These are phyloP conservation scores for Phellinidium pouzarii DNA, from an alignment of 1,284 basidiomycete genomes.

Conservation along the genomic window DNA sequence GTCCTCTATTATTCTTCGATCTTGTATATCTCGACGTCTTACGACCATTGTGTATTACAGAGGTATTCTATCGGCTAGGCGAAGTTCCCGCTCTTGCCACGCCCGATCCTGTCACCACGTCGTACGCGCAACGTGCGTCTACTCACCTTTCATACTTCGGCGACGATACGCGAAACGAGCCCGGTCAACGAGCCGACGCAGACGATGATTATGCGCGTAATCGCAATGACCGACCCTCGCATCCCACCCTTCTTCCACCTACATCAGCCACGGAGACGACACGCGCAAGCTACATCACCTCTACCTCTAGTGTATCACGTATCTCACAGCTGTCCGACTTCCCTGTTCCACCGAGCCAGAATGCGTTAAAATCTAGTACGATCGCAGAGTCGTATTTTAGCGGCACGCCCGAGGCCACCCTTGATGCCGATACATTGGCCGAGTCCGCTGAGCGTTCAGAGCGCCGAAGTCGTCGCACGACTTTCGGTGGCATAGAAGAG, in stretches of 20 bases:
- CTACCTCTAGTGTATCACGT: conserved; percentile 47
- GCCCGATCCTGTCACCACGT: conserved; percentile 33
- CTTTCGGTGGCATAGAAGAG: conserved; percentile 28
- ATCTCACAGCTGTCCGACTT: conserved; percentile 74
- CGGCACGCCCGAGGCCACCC: conserved; percentile 19
- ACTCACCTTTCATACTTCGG: conserved; percentile 27
- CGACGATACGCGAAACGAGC: conserved; percentile 18
- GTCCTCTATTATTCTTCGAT: background rate
- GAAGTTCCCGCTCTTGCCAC: conserved; percentile 46
- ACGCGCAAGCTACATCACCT: conserved; percentile 63
- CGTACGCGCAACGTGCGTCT: conserved; percentile 37
- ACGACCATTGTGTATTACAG: conserved; percentile 18
- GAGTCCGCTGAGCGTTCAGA: conserved; percentile 6
- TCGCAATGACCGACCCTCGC: background rate
- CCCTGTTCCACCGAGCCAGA: conserved; percentile 46
- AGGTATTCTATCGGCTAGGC: conserved; percentile 46
- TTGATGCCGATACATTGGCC: conserved; percentile 8
- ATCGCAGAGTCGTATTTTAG: conserved; percentile 42
- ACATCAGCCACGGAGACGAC: conserved; percentile 33
- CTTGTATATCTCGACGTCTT: background rate
- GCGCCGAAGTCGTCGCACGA: conserved; percentile 24
- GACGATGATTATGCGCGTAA: background rate
- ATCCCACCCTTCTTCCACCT: conserved; percentile 34
- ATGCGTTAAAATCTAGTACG: conserved; percentile 28
- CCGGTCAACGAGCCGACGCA: conserved; percentile 4